phyloP scores from a whole-genome alignment of 805 yeast species.

The Maudiozyma serrabonitensis region DNA sequence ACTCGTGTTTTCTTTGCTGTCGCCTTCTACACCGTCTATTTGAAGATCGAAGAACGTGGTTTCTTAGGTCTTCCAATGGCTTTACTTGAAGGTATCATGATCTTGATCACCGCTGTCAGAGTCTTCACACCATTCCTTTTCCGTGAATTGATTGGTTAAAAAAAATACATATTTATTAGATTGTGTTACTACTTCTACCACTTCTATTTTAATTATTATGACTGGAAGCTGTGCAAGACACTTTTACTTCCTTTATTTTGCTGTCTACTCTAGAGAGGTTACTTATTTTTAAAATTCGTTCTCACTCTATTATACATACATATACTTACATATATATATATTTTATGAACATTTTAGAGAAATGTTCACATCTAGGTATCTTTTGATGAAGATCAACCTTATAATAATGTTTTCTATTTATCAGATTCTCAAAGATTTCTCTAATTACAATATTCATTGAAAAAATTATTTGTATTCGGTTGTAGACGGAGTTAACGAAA shows the following conservation, averaged over 20 bases:
- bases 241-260: not conserved
- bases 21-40: conserved; percentile 70
- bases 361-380: no score
- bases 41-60: conserved; percentile 62
- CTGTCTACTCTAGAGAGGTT: no score
- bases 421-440: no score
- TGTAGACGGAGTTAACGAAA: no score
- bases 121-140: conserved; percentile 75
- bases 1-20: conserved; percentile 85
- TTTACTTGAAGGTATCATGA: conserved; percentile 54
- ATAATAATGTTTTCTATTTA: no score
- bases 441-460: no score
- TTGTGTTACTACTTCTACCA: not conserved
- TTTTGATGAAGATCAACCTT: no score
- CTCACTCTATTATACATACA: no score
- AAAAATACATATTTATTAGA: not conserved
- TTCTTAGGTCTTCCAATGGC: conserved; percentile 60
- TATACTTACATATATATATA: no score
- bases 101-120: conserved; percentile 60
- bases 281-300: no score
- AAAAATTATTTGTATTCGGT: no score
- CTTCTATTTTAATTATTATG: not conserved
- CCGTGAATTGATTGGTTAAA: conserved; percentile 36
- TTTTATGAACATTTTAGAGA: no score
- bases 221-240: not conserved